phyloP scores from a whole-genome alignment of 2,329 filamentous ascomycete genomes.

The Orbilia javanica region DNA sequence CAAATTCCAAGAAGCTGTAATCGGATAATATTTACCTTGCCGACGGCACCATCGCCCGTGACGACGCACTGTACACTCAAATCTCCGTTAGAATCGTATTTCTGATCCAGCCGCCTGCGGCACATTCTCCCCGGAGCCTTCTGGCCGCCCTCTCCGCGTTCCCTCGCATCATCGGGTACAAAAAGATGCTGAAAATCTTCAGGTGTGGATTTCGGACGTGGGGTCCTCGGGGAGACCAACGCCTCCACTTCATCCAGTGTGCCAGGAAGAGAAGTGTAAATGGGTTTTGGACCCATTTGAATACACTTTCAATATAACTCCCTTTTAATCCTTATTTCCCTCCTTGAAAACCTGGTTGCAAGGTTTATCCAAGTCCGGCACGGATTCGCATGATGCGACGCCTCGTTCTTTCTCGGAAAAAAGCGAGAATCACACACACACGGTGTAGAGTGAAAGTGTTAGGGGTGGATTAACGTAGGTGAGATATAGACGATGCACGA shows the following conservation, averaged over 20 bases:
- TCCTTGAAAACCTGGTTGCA: constrained; percentile 48
- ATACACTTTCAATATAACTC: constrained; percentile 1
- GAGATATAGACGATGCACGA: constrained; percentile 16
- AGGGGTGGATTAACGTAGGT: constrained; percentile 8
- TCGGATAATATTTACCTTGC: constrained; percentile 79
- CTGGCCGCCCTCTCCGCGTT: constrained; percentile 16
- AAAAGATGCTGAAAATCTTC: constrained; percentile 55
- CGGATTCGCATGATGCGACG: constrained; percentile 44
- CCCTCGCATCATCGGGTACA: constrained; percentile 23
- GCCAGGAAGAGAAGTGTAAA: constrained; percentile 45
- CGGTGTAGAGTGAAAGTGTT: constrained; percentile 6
- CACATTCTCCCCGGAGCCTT: constrained; percentile 20
- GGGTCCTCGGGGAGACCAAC: constrained; percentile 43
- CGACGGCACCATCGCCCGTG: constrained; percentile 98
- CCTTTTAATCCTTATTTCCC: not conserved
- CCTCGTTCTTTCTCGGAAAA: constrained; percentile 5
- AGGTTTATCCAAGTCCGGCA: constrained; percentile 45
- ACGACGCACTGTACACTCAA: constrained; percentile 82
- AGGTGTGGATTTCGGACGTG: constrained; percentile 37
- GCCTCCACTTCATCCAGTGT: constrained; percentile 47
- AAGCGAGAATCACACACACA: constrained; percentile 14
- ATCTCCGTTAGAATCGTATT: constrained; percentile 48
- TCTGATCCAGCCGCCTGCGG: constrained; percentile 47
- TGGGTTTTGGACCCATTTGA: constrained; percentile 53
- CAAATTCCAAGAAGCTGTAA: constrained; percentile 59